Percentiles rank a stretch among this genome's conserved stretches.
Evolutionary conservation across 805 yeast genomes (phyloP).

Genomic region (Tetrapisispora iriomotensis): DNA sequence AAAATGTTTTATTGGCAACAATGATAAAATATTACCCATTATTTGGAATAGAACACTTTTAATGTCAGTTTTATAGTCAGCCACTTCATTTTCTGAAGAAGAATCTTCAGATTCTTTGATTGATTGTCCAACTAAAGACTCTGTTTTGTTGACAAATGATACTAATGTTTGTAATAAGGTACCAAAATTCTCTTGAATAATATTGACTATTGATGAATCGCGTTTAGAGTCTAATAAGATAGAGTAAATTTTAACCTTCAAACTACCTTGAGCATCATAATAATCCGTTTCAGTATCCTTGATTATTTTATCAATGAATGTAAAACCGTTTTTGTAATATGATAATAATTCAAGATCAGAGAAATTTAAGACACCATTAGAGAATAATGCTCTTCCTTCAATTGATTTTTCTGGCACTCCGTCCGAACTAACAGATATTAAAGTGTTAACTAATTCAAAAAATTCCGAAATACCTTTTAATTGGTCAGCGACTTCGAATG

Average conservation of each 20-base stretch:
- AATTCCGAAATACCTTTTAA: conserved; percentile 43
- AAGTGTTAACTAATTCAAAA: conserved; percentile 30
- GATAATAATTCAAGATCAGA: conserved; percentile 38
- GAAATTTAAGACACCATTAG: conserved; percentile 46
- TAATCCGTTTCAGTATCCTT: conserved; percentile 29
- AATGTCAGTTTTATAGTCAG: conserved; percentile 23
- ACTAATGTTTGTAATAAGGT: conserved; percentile 18
- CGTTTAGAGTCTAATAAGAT: conserved; percentile 35
- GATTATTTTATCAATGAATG: conserved; percentile 46
- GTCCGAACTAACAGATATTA: conserved; percentile 36
- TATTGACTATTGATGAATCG: conserved; percentile 7
- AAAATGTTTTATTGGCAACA: conserved; percentile 69
- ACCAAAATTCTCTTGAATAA: conserved; percentile 21
- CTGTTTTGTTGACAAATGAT: conserved; percentile 14
- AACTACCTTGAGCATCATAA: conserved; percentile 24
- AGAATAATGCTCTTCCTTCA: conserved; percentile 50
- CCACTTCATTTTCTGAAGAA: conserved; percentile 12
- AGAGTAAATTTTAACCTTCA: conserved; percentile 46
- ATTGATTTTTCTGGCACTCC: conserved; percentile 28
- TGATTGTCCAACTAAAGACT: conserved; percentile 3
- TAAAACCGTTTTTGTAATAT: conserved; percentile 43
- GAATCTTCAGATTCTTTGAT: conserved; percentile 10
- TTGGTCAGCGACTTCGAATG: conserved; percentile 61
- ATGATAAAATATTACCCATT: conserved; percentile 51
- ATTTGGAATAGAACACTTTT: conserved; percentile 41